Evolutionary conservation across 1,284 basidiomycete genomes (phyloP).

Genomic region (Chalciporus piperatoides): DNA sequence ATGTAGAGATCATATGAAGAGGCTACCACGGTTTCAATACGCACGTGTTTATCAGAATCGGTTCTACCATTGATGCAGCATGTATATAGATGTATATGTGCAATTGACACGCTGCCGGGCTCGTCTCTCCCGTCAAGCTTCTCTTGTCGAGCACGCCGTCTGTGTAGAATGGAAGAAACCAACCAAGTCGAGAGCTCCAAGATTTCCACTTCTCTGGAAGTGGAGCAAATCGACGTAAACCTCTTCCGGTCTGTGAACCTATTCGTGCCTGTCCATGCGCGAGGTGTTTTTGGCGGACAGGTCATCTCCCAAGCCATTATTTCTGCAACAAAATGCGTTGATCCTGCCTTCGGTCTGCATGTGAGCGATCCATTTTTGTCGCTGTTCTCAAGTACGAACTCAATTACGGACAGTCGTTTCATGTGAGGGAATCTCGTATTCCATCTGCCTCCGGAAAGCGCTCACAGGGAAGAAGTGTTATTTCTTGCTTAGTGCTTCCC

Average conservation of each 20-base stretch:
- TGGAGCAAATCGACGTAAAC: slow-evolving; percentile 77
- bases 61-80: background rate
- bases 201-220: slow-evolving; percentile 68
- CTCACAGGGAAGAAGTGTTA: slow-evolving; percentile 56
- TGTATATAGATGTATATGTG: background rate
- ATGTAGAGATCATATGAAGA: slow-evolving; percentile 76
- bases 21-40: too few species aligned
- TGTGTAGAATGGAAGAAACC: slow-evolving; percentile 29
- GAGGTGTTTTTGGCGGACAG: slow-evolving; percentile 88
- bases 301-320: slow-evolving; percentile 87
- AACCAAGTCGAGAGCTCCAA: slow-evolving; percentile 53
- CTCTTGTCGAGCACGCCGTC: background rate
- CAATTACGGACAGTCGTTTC: slow-evolving; percentile 52
- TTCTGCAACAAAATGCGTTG: slow-evolving; percentile 73
- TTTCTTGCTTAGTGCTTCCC: slow-evolving; percentile 76
- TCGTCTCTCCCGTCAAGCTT: background rate
- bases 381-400: slow-evolving; percentile 1
- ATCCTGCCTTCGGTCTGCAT: slow-evolving; percentile 66
- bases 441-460: background rate
- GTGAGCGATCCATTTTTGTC: slow-evolving; percentile 36
- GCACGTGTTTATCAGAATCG: slow-evolving; percentile 1
- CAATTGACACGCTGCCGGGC: background rate
- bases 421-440: slow-evolving; percentile 46
- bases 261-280: slow-evolving; percentile 59
- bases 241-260: slow-evolving; percentile 73